These are phyloP conservation scores for Circinella umbellata DNA, from an alignment of 371 early-diverging fungal genomes.

Conservation along the genomic window DNA sequence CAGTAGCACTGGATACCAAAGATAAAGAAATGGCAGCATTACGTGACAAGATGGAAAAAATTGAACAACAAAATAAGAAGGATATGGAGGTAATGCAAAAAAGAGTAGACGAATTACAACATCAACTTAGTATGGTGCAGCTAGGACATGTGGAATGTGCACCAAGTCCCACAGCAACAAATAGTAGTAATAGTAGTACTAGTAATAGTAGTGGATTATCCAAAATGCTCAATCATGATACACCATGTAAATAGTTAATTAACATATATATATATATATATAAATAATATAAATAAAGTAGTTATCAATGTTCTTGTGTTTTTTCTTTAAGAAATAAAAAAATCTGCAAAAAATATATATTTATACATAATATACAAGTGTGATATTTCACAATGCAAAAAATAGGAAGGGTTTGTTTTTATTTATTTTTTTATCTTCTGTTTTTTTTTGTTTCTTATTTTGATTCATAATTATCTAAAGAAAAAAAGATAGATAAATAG, in stretches of 20 bases:
- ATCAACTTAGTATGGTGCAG: constrained; percentile 10
- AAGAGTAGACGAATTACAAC: constrained; percentile 20
- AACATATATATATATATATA: not conserved
- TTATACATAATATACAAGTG: too few species aligned
- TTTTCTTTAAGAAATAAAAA: too few species aligned
- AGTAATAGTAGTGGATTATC: not conserved
- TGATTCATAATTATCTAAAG: too few species aligned
- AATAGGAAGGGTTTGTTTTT: too few species aligned
- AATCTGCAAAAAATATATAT: too few species aligned
- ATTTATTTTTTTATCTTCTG: too few species aligned
- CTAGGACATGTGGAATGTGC: not conserved
- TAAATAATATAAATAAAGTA: too few species aligned
- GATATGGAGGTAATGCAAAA: constrained; percentile 24
- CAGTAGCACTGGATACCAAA: constrained; percentile 31
- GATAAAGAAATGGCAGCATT: constrained; percentile 33
- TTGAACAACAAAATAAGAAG: constrained; percentile 28
- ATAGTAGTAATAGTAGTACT: not conserved
- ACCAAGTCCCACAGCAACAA: constrained; percentile 3
- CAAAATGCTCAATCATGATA: not conserved
- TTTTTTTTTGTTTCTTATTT: too few species aligned
- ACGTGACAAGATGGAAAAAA: constrained; percentile 23
- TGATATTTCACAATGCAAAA: too few species aligned
- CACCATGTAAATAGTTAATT: not conserved
- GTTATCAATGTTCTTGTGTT: too few species aligned
- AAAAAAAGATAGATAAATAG: too few species aligned